These are phyloP conservation scores for Schizonepeta tenuifolia DNA, from an alignment of 257 asterid species.

Conservation along the genomic window DNA sequence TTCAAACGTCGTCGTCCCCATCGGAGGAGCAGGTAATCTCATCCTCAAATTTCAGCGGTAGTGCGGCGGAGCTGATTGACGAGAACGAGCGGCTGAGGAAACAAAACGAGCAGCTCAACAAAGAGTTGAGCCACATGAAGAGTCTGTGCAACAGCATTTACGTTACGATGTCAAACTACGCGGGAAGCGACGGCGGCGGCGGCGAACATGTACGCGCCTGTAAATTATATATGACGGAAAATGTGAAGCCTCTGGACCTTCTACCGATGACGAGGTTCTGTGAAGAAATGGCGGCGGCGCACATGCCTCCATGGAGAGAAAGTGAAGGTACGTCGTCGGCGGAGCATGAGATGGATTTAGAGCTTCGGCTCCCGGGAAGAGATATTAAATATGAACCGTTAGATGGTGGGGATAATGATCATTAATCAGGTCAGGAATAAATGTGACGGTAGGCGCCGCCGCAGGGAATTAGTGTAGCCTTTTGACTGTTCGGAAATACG, in stretches of 20 bases:
- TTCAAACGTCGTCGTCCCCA: slow-evolving; percentile 30
- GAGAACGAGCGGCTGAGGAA: slow-evolving; percentile 81
- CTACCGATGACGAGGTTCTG: slow-evolving; percentile 45
- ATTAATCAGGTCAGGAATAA: slow-evolving; percentile 9
- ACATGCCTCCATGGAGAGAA: slow-evolving; percentile 38
- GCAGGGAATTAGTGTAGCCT: slow-evolving; percentile 13
- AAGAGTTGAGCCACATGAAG: slow-evolving; percentile 72
- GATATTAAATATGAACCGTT: slow-evolving; percentile 43
- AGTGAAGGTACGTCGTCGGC: slow-evolving; percentile 32
- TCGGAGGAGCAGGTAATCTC: slow-evolving; percentile 79
- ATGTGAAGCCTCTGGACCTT: slow-evolving; percentile 55
- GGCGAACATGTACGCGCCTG: slow-evolving; percentile 15
- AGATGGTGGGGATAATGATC: slow-evolving; percentile 25
- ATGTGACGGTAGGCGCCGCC: neutral
- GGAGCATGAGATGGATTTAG: slow-evolving; percentile 40
- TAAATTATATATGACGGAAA: slow-evolving; percentile 27
- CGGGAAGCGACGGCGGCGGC: slow-evolving; percentile 16
- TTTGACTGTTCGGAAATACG: neutral
- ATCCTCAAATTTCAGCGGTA: slow-evolving; percentile 49
- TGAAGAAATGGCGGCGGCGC: slow-evolving; percentile 40
- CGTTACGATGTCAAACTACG: slow-evolving; percentile 62
- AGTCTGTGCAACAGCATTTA: slow-evolving; percentile 60
- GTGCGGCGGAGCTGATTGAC: slow-evolving; percentile 63
- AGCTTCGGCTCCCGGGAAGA: slow-evolving; percentile 46
- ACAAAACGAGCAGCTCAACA: slow-evolving; percentile 72